phyloP scores from a whole-genome alignment of 257 asterid species.

The Ilex aquifolium region DNA sequence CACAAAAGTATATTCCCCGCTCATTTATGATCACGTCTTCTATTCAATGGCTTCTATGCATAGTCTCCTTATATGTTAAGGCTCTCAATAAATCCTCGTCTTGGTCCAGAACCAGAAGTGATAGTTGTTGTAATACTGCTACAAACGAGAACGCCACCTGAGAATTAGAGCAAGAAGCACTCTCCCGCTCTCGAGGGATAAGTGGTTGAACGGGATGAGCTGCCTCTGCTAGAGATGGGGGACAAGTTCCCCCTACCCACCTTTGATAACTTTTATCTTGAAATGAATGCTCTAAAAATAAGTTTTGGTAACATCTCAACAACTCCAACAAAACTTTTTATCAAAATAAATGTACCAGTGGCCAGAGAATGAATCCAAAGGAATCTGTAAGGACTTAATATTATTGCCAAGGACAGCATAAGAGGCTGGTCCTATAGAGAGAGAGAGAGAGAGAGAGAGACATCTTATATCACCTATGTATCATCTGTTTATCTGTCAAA shows the following conservation, averaged over 20 bases:
- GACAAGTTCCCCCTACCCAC: not conserved
- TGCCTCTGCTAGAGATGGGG: too few species aligned
- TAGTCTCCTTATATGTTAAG: too few species aligned
- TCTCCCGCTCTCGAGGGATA: too few species aligned
- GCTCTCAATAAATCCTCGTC: too few species aligned
- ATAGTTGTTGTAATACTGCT: too few species aligned
- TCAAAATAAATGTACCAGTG: conserved; percentile 29
- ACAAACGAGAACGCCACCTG: too few species aligned
- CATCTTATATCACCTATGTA: conserved; percentile 8
- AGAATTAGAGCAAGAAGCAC: too few species aligned
- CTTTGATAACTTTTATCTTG: conserved; percentile 18
- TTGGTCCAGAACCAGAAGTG: too few species aligned
- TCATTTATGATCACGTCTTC: too few species aligned
- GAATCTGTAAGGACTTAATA: conserved; percentile 34
- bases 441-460: conserved; percentile 3
- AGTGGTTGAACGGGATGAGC: too few species aligned
- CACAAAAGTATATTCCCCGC: too few species aligned
- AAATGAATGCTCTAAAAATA: conserved; percentile 15
- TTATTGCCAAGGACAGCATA: conserved; percentile 27
- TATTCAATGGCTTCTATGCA: too few species aligned
- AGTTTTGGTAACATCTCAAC: conserved; percentile 11
- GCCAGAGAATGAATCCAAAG: conserved; percentile 15
- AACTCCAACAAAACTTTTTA: conserved; percentile 3
- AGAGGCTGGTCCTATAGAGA: conserved; percentile 33
- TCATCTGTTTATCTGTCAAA: conserved; percentile 11